Evolutionary conservation across 345 rosid genomes (phyloP), one percentile per base, ranked within the genome.

Genomic region (Eucalyptus dawsonii): DNA sequence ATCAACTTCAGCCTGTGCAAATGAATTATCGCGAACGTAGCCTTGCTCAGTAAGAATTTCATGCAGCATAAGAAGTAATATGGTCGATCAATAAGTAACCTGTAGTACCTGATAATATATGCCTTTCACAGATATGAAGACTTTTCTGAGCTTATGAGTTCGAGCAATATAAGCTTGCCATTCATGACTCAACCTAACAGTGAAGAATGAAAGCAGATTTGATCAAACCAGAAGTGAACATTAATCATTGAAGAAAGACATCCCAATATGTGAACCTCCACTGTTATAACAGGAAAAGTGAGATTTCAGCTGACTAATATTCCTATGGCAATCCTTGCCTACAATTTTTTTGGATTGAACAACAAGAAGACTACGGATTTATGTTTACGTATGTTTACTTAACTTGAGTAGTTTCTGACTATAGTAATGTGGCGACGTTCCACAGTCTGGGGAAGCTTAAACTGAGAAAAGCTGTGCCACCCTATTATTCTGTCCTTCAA

Each of bases 111-210:
- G 99, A 90, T 97, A 97, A 91, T 98, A 97, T 90, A 97, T 95
- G 90, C 99, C 99, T 94, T 98, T 97, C 42, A 98, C 99, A 88
- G 99, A 96, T 58, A 98, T 92, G 89, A 98, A 98, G 90, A 94
- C 96, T 89, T 98, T 97, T 11, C 99, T 91, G 91, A 98, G 91
- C 80, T 97, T 95, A 93, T 98, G 98, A 50, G 91, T 92, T 45
- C 95, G 98, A 17, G 95, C 94, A 89, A 98, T 91, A 89, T 94
- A 98, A 29, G 99, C 99, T 94, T 97, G 99, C 99, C 99, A 98
- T 88, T 97, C 99, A 91, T 96, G 99, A 90, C 95, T 94, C 95
- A 98, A 93, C 93, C 99, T 98, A 87, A 50, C 87, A 88, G 89
- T 80, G 89, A 72, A 87, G 89, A 87, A 89, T 50, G 27, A 88